A percentile compares a stretch with the other conserved stretches of the same genome.
These are phyloP conservation scores for Tuber microsphaerosporum DNA, from an alignment of 495 filamentous ascomycete genomes.

Conservation along the genomic window DNA sequence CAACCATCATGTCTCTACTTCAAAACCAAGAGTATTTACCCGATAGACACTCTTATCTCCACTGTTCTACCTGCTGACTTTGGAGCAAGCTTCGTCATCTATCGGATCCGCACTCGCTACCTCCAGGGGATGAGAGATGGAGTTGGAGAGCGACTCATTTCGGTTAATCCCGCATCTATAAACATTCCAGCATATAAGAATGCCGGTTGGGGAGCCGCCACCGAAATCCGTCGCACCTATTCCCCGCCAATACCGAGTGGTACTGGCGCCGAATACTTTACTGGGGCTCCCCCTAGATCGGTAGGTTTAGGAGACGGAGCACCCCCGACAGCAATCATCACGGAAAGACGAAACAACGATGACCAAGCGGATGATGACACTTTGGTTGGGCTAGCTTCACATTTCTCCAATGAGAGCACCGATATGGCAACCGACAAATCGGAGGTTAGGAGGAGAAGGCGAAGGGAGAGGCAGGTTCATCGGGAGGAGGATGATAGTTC, in stretches of 20 bases:
- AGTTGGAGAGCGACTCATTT: constrained; percentile 90
- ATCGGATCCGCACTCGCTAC: constrained; percentile 87
- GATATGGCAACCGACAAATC: constrained; percentile 44
- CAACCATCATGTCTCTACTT: constrained; percentile 70
- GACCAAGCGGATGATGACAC: constrained; percentile 57
- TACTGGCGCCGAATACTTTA: constrained; percentile 83
- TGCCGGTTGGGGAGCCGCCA: constrained; percentile 79
- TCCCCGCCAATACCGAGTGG: constrained; percentile 94
- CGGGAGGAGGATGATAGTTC: constrained; percentile 95
- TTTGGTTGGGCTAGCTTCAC: constrained; percentile 47
- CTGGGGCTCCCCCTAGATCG: constrained; percentile 50
- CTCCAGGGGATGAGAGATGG: constrained; percentile 86
- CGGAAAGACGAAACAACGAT: neutral
- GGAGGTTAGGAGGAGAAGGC: constrained; percentile 51
- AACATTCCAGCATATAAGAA: constrained; percentile 93
- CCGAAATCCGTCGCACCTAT: constrained; percentile 80
- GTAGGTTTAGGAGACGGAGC: constrained; percentile 45
- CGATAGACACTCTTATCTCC: neutral
- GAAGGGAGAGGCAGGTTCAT: constrained; percentile 60
- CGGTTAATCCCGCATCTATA: constrained; percentile 78
- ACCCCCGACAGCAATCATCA: constrained; percentile 27
- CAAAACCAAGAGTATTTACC: constrained; percentile 86
- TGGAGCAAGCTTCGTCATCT: constrained; percentile 74
- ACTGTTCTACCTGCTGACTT: constrained; percentile 27
- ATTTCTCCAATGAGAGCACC: constrained; percentile 49